phyloP scores from a whole-genome alignment of 257 asterid genomes.

The Handroanthus guayacan region DNA sequence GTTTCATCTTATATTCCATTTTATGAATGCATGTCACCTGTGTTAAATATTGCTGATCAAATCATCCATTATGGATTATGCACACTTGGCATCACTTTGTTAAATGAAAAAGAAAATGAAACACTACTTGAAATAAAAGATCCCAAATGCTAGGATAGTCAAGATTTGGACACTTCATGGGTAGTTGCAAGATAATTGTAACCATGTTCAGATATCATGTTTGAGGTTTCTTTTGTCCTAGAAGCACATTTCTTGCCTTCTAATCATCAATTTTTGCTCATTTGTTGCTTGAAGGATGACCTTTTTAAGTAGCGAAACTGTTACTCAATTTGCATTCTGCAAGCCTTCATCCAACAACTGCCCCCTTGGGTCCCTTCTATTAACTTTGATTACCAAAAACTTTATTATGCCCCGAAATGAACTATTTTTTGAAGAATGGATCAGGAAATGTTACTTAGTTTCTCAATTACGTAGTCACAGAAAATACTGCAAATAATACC shows the following conservation, averaged over 20 bases:
- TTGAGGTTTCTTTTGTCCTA: neutral
- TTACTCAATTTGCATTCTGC: conserved; percentile 27
- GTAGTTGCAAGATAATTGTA: conserved; percentile 10
- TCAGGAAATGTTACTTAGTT: neutral
- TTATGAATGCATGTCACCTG: no score
- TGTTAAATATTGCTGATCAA: no score
- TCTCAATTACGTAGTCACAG: neutral
- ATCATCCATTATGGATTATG: no score
- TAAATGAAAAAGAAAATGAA: no score
- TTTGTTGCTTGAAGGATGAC: conserved; percentile 43
- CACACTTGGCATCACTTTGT: no score
- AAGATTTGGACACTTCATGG: conserved; percentile 19
- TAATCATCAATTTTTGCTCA: conserved; percentile 29
- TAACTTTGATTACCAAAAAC: no score
- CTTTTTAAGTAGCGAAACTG: conserved; percentile 31
- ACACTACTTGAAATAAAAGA: no score
- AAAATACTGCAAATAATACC: neutral
- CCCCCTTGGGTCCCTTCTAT: no score
- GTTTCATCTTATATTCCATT: no score
- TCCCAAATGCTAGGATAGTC: neutral
- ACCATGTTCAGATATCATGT: conserved; percentile 24
- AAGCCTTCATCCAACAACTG: neutral
- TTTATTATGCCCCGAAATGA: neutral
- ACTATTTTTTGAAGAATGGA: neutral
- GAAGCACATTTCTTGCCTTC: conserved; percentile 40